These are phyloP conservation scores for Phaseolus lunatus DNA, from an alignment of 306 rosid species.

Conservation along the genomic window DNA sequence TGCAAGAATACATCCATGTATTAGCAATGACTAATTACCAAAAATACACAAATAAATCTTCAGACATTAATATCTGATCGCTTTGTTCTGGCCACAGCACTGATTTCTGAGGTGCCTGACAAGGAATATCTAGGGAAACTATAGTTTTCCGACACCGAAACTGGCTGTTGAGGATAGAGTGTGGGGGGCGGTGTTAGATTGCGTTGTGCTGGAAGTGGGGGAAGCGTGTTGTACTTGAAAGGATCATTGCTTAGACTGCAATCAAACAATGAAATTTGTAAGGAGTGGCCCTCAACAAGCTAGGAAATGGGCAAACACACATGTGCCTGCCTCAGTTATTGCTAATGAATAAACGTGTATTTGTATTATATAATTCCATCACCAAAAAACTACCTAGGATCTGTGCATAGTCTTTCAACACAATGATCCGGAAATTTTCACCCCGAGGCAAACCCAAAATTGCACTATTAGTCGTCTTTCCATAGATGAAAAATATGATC, in stretches of 20 bases:
- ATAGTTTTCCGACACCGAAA: constrained; percentile 73
- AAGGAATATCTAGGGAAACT: constrained; percentile 75
- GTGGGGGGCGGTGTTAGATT: constrained; percentile 97
- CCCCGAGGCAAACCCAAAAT: constrained; percentile 4
- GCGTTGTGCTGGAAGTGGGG: constrained; percentile 97
- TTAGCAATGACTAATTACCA: constrained; percentile 32
- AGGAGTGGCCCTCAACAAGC: constrained; percentile 36
- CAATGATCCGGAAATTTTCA: background rate
- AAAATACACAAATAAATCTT: constrained; percentile 32
- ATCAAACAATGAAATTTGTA: constrained; percentile 25
- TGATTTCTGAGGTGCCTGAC: constrained; percentile 67
- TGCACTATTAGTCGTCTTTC: constrained; percentile 18
- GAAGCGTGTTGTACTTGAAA: constrained; percentile 78
- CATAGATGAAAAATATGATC: constrained; percentile 14
- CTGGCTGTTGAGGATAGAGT: constrained; percentile 97
- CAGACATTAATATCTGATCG: constrained; percentile 92
- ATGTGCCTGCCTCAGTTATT: background rate
- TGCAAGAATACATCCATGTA: constrained; percentile 43
- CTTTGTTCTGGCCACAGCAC: constrained; percentile 67
- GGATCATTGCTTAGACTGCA: constrained; percentile 66
- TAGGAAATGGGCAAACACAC: constrained; percentile 3
- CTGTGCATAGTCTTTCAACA: constrained; percentile 11
- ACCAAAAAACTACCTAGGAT: constrained; percentile 21
- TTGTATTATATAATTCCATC: background rate
- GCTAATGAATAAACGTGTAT: background rate